Conservation (phyloP, 805 yeast genomes). For the Candida ficus region DNA sequence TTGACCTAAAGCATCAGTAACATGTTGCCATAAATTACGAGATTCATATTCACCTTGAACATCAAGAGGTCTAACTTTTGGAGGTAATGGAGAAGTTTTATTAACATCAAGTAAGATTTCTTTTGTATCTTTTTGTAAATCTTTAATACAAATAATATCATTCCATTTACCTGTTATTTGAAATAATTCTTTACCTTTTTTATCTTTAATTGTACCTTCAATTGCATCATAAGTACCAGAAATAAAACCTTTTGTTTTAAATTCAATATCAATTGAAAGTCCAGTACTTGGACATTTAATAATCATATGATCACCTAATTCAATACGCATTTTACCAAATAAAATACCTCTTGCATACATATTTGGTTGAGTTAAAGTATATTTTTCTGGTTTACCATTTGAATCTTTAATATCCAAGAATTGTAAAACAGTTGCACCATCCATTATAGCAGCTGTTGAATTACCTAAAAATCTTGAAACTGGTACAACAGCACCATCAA, state of each 20-base stretch:
- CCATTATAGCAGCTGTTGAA: constrained; percentile 97
- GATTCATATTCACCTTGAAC: constrained; percentile 85
- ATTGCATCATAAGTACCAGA: constrained; percentile 90
- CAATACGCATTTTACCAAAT: constrained; percentile 85
- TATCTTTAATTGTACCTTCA: constrained; percentile 61
- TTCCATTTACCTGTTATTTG: constrained; percentile 92
- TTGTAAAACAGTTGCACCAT: constrained; percentile 72
- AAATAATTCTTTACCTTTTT: constrained; percentile 50
- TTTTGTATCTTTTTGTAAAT: constrained; percentile 38
- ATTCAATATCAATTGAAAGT: constrained; percentile 76
- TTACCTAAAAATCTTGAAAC: constrained; percentile 87
- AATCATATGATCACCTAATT: constrained; percentile 88
- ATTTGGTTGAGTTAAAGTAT: constrained; percentile 90
- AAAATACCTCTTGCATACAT: constrained; percentile 91
- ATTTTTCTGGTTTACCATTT: constrained; percentile 55
- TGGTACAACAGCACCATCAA: constrained; percentile 87
- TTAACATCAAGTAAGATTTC: constrained; percentile 55
- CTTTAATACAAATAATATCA: constrained; percentile 68
- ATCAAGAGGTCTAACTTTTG: constrained; percentile 67
- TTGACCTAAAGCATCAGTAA: constrained; percentile 71
- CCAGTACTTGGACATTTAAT: constrained; percentile 57
- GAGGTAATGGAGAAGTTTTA: constrained; percentile 48
- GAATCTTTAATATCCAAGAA: constrained; percentile 53
- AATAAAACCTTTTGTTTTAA: constrained; percentile 91
- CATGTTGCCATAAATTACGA: constrained; percentile 76